Base-by-base conservation (phyloP, 1,139 yeast genomes). In the Keqinozyma sinolaborantium region DNA sequence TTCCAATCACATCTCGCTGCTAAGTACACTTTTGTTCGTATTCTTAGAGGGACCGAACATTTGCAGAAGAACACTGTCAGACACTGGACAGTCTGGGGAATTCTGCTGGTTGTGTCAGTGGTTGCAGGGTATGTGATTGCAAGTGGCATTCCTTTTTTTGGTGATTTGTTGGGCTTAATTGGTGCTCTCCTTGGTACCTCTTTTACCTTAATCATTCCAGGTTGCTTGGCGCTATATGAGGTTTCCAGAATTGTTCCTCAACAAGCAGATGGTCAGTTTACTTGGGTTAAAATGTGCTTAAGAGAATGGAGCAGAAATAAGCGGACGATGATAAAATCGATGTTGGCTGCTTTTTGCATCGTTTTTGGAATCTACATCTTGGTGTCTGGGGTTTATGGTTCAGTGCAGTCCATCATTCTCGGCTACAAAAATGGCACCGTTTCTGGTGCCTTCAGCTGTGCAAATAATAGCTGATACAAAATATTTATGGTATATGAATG, bases 1-100 rank as follows among this genome's bases (percentile, higher is more conserved):
- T 37, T 39, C 29, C 42, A 38, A 30, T 41, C 44, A 7, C 44
- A 40, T 27, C 30, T 39, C 31, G 32, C 44, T 26, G 42, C 36
- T 3, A 40, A 40, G 29, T 39, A 36, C 27, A 37, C 42, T 16
- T 29, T 40, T 26, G 44, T 40, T 21, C 36, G 44, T 28, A 37
- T 39, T 7, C 34, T 40, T 13, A 34, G 36, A 30, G 32, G 34
- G 16, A 19, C 44, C 6, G 29, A 14, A 5, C 41, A 40, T 24
- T 32, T 40, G 16, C 44, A 40, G 30, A 32, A 32, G 21, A 40
- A 40, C 24, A 28, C 42, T 12, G 32, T 29, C 20, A 33, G 34
- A 25, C 44, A 40, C 20, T 40, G 44, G 44, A 3, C 31, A 2
- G 33, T 40, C 1, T 40, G 44, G 44, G 14, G 29, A 12, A 16